These are phyloP conservation scores for Glycine tomentella DNA, from an alignment of 306 rosid species.

Conservation along the genomic window DNA sequence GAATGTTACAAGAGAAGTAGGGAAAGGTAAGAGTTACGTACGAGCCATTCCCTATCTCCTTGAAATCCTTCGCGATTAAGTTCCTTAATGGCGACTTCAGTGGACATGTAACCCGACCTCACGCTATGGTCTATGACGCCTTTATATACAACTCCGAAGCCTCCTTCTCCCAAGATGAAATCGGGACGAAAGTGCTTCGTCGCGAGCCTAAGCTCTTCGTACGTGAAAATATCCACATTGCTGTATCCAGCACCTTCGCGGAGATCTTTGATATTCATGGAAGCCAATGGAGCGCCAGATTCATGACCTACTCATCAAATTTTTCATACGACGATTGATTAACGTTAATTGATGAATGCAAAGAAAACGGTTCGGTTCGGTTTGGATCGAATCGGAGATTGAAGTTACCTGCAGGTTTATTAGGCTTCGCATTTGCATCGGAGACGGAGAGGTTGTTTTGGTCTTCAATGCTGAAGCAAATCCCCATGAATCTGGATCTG, in stretches of 20 bases:
- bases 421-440: constrained; percentile 41
- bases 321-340: background rate
- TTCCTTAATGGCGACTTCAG: constrained; percentile 91
- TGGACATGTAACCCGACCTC: constrained; percentile 64
- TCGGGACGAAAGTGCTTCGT: constrained; percentile 89
- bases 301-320: constrained; percentile 47
- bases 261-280: constrained; percentile 77
- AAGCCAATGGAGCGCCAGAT: constrained; percentile 48
- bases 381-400: background rate
- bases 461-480: constrained; percentile 80
- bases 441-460: constrained; percentile 39
- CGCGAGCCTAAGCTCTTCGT: constrained; percentile 75
- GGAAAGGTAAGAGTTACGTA: constrained; percentile 57
- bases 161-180: constrained; percentile 91
- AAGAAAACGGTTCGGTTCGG: background rate
- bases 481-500: constrained; percentile 75
- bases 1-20: background rate
- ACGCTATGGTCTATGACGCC: constrained; percentile 81
- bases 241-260: constrained; percentile 70
- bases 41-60: constrained; percentile 99
- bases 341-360: background rate
- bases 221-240: constrained; percentile 76
- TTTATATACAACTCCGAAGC: constrained; percentile 95
- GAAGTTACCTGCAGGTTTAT: constrained; percentile 51
- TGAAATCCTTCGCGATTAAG: constrained; percentile 97